Percentiles rank a stretch among this genome's conserved stretches.
These are phyloP conservation scores for Rehmannia glutinosa DNA, from an alignment of 257 asterid genomes.

Conservation along the genomic window DNA sequence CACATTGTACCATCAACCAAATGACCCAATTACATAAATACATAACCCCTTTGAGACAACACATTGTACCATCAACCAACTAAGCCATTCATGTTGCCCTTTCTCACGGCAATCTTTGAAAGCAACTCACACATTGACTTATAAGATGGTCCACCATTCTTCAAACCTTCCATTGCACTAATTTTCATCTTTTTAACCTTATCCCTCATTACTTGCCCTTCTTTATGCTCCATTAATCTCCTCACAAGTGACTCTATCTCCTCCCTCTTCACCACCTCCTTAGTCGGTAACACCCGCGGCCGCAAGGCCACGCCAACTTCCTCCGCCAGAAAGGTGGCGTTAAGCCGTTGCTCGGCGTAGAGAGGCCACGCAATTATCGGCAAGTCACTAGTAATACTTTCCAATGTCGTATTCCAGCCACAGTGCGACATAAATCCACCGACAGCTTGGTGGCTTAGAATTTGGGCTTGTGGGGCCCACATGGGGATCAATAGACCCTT, in stretches of 20 bases:
- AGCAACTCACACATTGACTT: conserved; percentile 28
- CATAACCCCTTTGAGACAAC: too few relatives aligned
- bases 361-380: conserved; percentile 79
- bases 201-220: conserved; percentile 31
- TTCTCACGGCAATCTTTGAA: background rate
- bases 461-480: conserved; percentile 53
- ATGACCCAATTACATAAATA: too few relatives aligned
- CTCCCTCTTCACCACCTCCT: conserved; percentile 42
- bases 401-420: conserved; percentile 68
- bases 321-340: conserved; percentile 53
- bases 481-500: conserved; percentile 27
- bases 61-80: too few relatives aligned
- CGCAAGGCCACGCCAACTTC: conserved; percentile 49
- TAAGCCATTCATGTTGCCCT: background rate
- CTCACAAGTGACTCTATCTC: conserved; percentile 49
- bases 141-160: conserved; percentile 36
- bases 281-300: conserved; percentile 35
- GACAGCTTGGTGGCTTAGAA: conserved; percentile 36
- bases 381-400: conserved; percentile 40
- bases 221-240: conserved; percentile 28
- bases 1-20: too few relatives aligned
- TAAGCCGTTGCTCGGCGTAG: conserved; percentile 55
- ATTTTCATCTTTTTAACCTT: conserved; percentile 28
- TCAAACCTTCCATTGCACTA: conserved; percentile 29
- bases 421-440: conserved; percentile 72